Evolutionary conservation across 2,329 filamentous ascomycete species (phyloP).

Genomic region (Lachnellula subtilissima): DNA sequence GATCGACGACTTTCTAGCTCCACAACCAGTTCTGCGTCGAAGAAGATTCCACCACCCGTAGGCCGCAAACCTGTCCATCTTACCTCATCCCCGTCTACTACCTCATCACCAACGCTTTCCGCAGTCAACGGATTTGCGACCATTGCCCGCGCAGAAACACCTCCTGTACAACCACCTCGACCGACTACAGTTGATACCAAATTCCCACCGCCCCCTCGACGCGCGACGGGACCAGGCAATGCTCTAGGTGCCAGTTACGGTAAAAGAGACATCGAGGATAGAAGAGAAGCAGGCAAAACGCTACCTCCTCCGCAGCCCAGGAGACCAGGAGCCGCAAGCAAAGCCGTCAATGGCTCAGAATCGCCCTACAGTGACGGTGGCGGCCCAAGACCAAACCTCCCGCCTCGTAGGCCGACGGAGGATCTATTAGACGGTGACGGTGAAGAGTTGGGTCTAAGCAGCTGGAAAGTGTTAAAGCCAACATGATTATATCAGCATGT

Average conservation of each 20-base stretch:
- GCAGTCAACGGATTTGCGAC: constrained; percentile 11
- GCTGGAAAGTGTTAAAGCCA: constrained; percentile 29
- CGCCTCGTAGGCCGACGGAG: constrained; percentile 21
- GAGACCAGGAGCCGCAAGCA: constrained; percentile 12
- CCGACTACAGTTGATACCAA: constrained; percentile 12
- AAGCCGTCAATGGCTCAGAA: constrained; percentile 1
- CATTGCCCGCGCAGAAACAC: constrained; percentile 6
- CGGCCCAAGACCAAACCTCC: constrained; percentile 23
- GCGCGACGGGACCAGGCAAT: constrained; percentile 11
- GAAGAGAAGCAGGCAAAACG: constrained; percentile 9
- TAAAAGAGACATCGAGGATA: too few species aligned
- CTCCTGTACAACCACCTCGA: constrained; percentile 9
- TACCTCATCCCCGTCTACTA: constrained; percentile 18
- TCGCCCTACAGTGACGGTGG: constrained; percentile 12
- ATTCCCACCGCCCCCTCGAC: constrained; percentile 23
- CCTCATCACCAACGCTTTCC: constrained; percentile 18
- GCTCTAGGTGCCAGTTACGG: neutral
- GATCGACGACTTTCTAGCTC: constrained; percentile 26
- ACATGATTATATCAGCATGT: neutral
- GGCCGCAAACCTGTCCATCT: constrained; percentile 32
- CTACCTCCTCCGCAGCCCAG: constrained; percentile 26
- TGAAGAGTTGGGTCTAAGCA: constrained; percentile 16
- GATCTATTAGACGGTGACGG: constrained; percentile 27
- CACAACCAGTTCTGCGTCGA: constrained; percentile 23
- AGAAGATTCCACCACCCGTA: constrained; percentile 30